Evolutionary conservation across 1,284 basidiomycete genomes (phyloP).

Genomic region (Pseudozyma pruni): DNA sequence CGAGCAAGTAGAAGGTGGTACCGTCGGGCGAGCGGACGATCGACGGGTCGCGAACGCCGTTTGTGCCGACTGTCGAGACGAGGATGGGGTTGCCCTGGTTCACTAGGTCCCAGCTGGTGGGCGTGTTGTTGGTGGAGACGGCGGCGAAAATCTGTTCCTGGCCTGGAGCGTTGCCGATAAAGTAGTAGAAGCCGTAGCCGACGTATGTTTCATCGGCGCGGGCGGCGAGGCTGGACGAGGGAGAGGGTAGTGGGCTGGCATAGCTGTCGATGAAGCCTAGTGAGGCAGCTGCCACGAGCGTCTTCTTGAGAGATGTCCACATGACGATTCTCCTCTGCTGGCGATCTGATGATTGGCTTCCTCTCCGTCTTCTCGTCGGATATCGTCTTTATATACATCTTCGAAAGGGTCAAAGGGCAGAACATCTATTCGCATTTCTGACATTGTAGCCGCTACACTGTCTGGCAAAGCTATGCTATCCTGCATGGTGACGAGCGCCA

Average conservation of each 20-base stretch:
- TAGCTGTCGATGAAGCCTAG: neutral
- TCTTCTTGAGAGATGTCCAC: constrained; percentile 3
- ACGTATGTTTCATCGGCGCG: constrained; percentile 3
- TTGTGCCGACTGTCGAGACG: constrained; percentile 17
- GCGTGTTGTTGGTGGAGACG: constrained; percentile 14
- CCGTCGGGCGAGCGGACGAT: constrained; percentile 16
- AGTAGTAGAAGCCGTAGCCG: constrained; percentile 31
- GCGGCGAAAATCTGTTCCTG: constrained; percentile 24
- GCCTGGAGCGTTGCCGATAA: constrained; percentile 16
- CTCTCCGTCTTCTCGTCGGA: no score
- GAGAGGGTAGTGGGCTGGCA: neutral
- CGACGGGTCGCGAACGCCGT: constrained; percentile 15
- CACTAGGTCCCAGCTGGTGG: constrained; percentile 16
- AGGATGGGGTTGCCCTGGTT: constrained; percentile 21
- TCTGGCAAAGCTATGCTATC: no score
- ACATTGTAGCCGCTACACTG: no score
- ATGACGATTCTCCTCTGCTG: no score
- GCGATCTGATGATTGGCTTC: no score
- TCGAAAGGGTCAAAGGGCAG: no score
- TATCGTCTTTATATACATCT: no score
- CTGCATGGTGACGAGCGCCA: no score
- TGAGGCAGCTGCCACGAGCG: constrained; percentile 1
- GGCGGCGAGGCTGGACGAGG: neutral
- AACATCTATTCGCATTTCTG: no score
- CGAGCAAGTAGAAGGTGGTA: constrained; percentile 16